These are phyloP conservation scores for Exserohilum rostratum DNA, from an alignment of 2,329 filamentous ascomycete genomes.

Conservation along the genomic window DNA sequence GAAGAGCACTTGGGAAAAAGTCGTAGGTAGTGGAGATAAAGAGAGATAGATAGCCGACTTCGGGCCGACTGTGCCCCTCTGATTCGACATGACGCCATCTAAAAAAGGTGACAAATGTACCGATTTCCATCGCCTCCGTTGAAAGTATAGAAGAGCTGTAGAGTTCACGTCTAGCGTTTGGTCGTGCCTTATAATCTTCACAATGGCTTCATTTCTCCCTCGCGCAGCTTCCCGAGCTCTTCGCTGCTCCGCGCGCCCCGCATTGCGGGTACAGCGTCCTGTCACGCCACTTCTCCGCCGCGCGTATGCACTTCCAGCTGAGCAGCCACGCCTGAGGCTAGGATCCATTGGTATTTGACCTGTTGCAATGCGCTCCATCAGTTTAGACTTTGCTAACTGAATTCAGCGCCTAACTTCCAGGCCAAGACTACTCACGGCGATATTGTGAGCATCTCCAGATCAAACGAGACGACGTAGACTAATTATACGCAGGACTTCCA, in stretches of 20 bases:
- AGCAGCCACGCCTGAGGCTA: conserved; percentile 52
- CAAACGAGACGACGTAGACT: background rate
- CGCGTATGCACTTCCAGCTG: conserved; percentile 44
- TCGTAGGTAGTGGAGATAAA: background rate
- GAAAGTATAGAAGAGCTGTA: conserved; percentile 2
- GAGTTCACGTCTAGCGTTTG: background rate
- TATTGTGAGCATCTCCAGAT: conserved; percentile 57
- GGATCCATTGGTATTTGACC: conserved; percentile 46
- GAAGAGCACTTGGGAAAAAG: background rate
- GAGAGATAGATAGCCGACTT: conserved; percentile 4
- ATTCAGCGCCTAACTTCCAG: conserved; percentile 79
- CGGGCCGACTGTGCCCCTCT: conserved; percentile 10
- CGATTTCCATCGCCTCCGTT: conserved; percentile 2
- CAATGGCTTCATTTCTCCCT: conserved; percentile 45
- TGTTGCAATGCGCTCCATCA: background rate
- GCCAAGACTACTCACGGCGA: conserved; percentile 78
- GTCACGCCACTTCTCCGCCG: conserved; percentile 45
- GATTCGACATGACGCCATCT: conserved; percentile 19
- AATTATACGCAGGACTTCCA: conserved; percentile 62
- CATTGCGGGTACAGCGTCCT: conserved; percentile 34
- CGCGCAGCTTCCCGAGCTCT: conserved; percentile 46
- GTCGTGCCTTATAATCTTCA: background rate
- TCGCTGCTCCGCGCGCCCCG: conserved; percentile 33
- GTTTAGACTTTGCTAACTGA: background rate
- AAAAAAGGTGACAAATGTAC: conserved; percentile 8